Percentiles rank a stretch among this genome's conserved stretches.
Conservation (phyloP, 257 asterid genomes). For the Jasminum sambac region DNA sequence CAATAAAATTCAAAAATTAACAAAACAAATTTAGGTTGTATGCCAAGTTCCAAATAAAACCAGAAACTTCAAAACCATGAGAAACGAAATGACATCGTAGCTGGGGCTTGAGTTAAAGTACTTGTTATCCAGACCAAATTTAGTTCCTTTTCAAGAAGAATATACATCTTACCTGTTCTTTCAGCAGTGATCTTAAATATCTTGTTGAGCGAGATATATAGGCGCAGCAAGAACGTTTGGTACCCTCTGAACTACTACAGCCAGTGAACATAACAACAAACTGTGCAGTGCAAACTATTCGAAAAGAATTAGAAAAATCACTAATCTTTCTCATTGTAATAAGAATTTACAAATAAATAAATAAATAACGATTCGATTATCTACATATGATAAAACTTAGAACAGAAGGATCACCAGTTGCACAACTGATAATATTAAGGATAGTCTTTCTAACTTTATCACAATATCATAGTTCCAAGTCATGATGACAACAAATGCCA, state of each 20-base stretch:
- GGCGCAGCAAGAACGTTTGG: conserved; percentile 60
- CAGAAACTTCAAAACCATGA: conserved; percentile 5
- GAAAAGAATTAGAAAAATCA: conserved; percentile 23
- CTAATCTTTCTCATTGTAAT: neutral
- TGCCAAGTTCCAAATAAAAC: conserved; percentile 17
- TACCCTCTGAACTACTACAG: conserved; percentile 39
- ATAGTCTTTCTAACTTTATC: conserved; percentile 14
- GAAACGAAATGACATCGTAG: conserved; percentile 10
- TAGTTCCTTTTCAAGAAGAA: conserved; percentile 15
- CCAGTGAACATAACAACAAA: conserved; percentile 86
- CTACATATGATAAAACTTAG: conserved; percentile 11
- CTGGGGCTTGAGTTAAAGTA: conserved; percentile 1
- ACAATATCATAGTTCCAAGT: neutral
- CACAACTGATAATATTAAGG: neutral
- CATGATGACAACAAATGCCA: neutral
- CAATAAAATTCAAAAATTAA: conserved; percentile 26
- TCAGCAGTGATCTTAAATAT: conserved; percentile 77
- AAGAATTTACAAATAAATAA: conserved; percentile 16
- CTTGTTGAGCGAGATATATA: conserved; percentile 90
- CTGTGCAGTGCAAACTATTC: conserved; percentile 71
- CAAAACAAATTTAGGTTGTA: conserved; percentile 8
- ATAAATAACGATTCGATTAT: conserved; percentile 7
- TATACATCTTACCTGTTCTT: conserved; percentile 67
- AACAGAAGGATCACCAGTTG: neutral
- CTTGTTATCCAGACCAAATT: neutral